These are phyloP conservation scores for Rutstroemia sp. DNA, from an alignment of 2,329 filamentous ascomycete species.

Conservation along the genomic window DNA sequence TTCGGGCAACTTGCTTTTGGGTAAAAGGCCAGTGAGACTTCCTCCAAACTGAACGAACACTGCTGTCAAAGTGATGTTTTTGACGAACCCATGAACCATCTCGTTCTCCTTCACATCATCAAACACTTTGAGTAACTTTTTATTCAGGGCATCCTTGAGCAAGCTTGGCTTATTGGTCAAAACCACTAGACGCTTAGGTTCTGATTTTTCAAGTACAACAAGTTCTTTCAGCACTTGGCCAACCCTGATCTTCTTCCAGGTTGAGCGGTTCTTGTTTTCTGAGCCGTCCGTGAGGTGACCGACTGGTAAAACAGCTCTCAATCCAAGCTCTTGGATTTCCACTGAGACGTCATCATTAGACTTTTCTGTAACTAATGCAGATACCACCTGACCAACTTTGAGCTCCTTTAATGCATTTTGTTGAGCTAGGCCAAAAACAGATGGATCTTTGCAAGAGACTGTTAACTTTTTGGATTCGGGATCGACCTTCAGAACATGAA, in stretches of 20 bases:
- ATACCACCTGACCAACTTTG: constrained; percentile 65
- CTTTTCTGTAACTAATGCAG: constrained; percentile 75
- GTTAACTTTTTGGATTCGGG: constrained; percentile 63
- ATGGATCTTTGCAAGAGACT: constrained; percentile 89
- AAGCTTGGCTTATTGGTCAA: constrained; percentile 80
- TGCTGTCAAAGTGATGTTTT: constrained; percentile 73
- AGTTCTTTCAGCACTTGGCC: constrained; percentile 77
- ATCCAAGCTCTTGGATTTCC: constrained; percentile 63
- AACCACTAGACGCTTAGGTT: constrained; percentile 65
- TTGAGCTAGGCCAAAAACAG: constrained; percentile 65
- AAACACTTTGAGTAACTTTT: constrained; percentile 63
- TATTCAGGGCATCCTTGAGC: constrained; percentile 64
- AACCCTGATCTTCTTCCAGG: constrained; percentile 73
- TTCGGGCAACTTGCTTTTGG: constrained; percentile 69
- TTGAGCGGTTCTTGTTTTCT: constrained; percentile 65
- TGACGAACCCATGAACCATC: constrained; percentile 70
- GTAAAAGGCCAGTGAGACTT: constrained; percentile 68
- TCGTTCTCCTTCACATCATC: constrained; percentile 64
- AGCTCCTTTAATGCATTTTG: constrained; percentile 71
- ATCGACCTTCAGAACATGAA: constrained; percentile 79
- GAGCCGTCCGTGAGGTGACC: constrained; percentile 84
- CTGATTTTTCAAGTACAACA: constrained; percentile 80
- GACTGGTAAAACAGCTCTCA: constrained; percentile 71
- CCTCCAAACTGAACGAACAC: constrained; percentile 86
- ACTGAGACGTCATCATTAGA: constrained; percentile 69